A percentile compares a stretch with the other conserved stretches of the same genome.
These are phyloP conservation scores for Abrus precatorius DNA, from an alignment of 306 rosid species.

Conservation along the genomic window DNA sequence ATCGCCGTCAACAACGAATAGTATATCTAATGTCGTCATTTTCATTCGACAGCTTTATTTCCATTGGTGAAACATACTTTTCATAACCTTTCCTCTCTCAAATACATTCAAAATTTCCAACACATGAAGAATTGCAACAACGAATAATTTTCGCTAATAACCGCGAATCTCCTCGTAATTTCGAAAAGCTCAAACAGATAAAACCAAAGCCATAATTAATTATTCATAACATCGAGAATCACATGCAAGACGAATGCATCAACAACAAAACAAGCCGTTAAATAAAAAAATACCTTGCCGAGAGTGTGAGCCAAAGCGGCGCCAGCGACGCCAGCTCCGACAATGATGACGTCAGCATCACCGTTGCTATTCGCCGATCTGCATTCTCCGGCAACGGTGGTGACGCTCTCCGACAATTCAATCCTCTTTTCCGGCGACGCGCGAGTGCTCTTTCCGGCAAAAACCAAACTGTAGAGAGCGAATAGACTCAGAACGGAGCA, in stretches of 20 bases:
- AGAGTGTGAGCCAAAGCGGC: slow-evolving; percentile 95
- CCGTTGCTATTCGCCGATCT: slow-evolving; percentile 55
- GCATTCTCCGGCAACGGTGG: slow-evolving; percentile 63
- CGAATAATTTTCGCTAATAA: neutral
- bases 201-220: slow-evolving; percentile 4
- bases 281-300: slow-evolving; percentile 68
- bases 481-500: slow-evolving; percentile 54
- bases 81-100: neutral
- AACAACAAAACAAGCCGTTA: neutral
- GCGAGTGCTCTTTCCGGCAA: slow-evolving; percentile 39
- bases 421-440: slow-evolving; percentile 41
- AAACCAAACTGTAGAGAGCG: slow-evolving; percentile 55
- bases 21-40: neutral
- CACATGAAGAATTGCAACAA: neutral
- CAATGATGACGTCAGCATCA: slow-evolving; percentile 81
- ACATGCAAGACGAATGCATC: slow-evolving; percentile 20
- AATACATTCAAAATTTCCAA: neutral
- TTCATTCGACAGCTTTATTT: neutral
- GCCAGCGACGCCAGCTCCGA: slow-evolving; percentile 99
- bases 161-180: neutral
- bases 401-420: slow-evolving; percentile 52
- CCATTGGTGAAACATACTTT: slow-evolving; percentile 14
- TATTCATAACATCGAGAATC: neutral
- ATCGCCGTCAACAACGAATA: neutral
- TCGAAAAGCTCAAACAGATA: neutral